A percentile compares a stretch with the other conserved stretches of the same genome.
phyloP scores from a whole-genome alignment of 768 basidiomycete species.

The Tricholoma terreum region DNA sequence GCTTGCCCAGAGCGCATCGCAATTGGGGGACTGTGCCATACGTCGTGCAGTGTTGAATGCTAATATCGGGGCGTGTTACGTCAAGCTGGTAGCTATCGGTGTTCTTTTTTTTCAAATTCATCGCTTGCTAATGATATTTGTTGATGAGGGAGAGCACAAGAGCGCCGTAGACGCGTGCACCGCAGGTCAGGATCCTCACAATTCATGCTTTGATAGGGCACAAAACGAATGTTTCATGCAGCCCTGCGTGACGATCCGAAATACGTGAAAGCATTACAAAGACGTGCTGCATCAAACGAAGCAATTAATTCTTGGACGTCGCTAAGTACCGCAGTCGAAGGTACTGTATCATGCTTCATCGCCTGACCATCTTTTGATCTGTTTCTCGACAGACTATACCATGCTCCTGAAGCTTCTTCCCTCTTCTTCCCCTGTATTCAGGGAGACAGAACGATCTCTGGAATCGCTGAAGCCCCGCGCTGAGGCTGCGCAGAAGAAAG shows the following conservation, averaged over 20 bases:
- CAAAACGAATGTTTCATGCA: constrained; percentile 26
- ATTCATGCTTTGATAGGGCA: background rate
- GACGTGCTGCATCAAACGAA: constrained; percentile 87
- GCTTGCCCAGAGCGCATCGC: background rate
- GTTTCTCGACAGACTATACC: constrained; percentile 63
- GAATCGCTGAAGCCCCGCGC: constrained; percentile 60
- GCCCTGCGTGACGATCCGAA: constrained; percentile 83
- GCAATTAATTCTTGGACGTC: constrained; percentile 79
- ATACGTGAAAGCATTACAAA: constrained; percentile 85
- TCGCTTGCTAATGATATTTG: constrained; percentile 4
- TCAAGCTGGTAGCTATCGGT: constrained; percentile 62
- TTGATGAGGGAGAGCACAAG: constrained; percentile 66
- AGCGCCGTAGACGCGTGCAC: constrained; percentile 80
- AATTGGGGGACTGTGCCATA: constrained; percentile 43
- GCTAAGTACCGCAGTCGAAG: constrained; percentile 79
- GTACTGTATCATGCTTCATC: constrained; percentile 34
- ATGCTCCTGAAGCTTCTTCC: constrained; percentile 64
- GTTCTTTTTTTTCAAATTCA: background rate
- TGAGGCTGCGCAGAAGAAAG: constrained; percentile 75
- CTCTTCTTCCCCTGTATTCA: constrained; percentile 45
- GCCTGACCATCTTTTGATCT: background rate
- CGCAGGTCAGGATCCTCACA: constrained; percentile 47
- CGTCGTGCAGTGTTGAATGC: constrained; percentile 72
- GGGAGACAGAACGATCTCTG: constrained; percentile 49
- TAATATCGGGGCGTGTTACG: constrained; percentile 86